Evolutionary conservation across 768 basidiomycete species (phyloP).

Genomic region (Lactarius akahatsu): DNA sequence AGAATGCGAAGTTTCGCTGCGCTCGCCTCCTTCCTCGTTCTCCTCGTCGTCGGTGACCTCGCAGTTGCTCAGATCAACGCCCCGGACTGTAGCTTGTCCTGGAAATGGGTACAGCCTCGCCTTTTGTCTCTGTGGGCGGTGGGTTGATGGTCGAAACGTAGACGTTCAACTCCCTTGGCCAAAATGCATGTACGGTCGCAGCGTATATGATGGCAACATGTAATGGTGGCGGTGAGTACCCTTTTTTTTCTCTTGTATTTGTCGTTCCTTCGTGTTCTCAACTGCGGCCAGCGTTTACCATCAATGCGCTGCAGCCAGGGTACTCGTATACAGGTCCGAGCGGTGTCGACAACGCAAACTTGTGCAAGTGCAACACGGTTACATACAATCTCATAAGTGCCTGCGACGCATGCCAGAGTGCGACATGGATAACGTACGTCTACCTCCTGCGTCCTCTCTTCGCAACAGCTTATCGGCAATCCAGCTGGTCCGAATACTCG

Average conservation of each 20-base stretch:
- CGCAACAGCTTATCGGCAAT: neutral
- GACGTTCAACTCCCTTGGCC: slow-evolving; percentile 16
- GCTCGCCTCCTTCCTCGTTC: neutral
- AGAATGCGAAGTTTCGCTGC: neutral
- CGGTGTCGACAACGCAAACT: neutral
- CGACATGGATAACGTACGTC: slow-evolving; percentile 2
- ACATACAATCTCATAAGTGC: slow-evolving; percentile 21
- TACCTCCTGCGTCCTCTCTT: too few relatives aligned
- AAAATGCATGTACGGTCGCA: slow-evolving; percentile 16
- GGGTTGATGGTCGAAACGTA: neutral
- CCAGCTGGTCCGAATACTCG: slow-evolving; percentile 10
- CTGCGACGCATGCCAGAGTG: slow-evolving; percentile 18
- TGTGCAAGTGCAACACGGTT: slow-evolving; percentile 25
- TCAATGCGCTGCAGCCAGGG: too few relatives aligned
- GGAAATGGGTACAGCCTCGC: slow-evolving; percentile 7
- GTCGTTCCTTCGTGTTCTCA: neutral
- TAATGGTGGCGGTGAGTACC: slow-evolving; percentile 11
- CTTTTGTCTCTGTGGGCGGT: neutral
- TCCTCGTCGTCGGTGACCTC: neutral
- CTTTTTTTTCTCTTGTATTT: neutral
- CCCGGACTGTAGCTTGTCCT: slow-evolving; percentile 8
- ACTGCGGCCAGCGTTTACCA: slow-evolving; percentile 7
- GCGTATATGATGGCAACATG: slow-evolving; percentile 20
- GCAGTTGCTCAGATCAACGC: too few relatives aligned
- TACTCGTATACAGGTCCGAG: too few relatives aligned